phyloP scores from a whole-genome alignment of 768 basidiomycete genomes.

The Crucibulum laeve region DNA sequence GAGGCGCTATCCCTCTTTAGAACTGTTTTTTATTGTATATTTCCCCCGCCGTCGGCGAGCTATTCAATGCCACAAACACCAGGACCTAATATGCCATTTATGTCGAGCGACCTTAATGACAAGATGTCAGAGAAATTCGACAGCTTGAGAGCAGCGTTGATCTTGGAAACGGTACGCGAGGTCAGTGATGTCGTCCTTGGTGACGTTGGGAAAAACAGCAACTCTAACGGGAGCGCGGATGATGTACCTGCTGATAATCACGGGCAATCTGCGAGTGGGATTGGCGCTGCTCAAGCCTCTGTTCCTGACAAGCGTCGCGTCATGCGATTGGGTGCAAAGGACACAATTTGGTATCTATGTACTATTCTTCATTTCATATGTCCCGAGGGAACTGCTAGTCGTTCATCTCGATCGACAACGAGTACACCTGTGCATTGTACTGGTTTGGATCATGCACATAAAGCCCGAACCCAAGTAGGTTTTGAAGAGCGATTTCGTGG shows the following conservation, averaged over 20 bases:
- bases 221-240: not conserved
- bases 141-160: not conserved
- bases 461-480: not conserved
- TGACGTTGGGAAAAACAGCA: not conserved
- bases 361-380: conserved; percentile 34
- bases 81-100: not conserved
- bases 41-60: no score
- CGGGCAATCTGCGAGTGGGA: not conserved
- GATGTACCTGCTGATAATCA: not conserved
- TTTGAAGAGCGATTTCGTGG: not conserved
- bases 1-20: no score
- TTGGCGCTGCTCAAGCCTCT: conserved; percentile 1
- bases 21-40: no score
- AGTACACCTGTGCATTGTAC: not conserved
- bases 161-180: not conserved
- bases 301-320: conserved; percentile 18
- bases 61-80: no score
- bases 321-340: conserved; percentile 38
- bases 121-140: not conserved
- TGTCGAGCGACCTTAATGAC: not conserved
- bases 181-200: not conserved
- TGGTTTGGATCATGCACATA: not conserved
- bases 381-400: not conserved
- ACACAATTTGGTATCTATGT: conserved; percentile 51
- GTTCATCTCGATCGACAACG: not conserved